Evolutionary conservation across 2,329 filamentous ascomycete genomes (phyloP), one percentile per base, ranked within the genome.

Genomic region (Lachnellula suecica): DNA sequence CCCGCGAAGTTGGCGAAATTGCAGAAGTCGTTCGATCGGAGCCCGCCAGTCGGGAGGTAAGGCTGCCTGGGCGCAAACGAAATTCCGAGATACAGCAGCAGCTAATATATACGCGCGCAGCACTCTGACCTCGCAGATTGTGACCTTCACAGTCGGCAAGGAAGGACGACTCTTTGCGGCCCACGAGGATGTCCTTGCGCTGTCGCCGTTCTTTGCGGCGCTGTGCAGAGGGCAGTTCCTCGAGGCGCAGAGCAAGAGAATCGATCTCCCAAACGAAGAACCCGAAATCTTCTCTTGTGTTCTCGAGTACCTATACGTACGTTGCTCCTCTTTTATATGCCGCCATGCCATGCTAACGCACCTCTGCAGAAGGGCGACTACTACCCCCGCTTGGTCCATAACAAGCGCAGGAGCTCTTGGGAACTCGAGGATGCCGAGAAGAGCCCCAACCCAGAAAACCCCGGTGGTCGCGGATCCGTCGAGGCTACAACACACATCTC

Each of bases 261-360:
- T 96, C 68, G 80, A 87, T 47, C 82, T 96, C 2, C 87, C 90
- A 1, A 84, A 93, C 54, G 92, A 96, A 71, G 87, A 92, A 62
- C 91, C 92, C 19, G 91, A 96, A 69, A 87, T 96, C 65, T 92
- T 97, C 71, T 95, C 90, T 7, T 91, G 88, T 5, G 80, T 97
- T 10, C 84, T 97, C 51, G 92, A 97, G 68, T 96, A 88, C 63
- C 83, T 97, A 51, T 68, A 68, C 60, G 49, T 51, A 42, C 43
- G 49, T 37, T 24, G 8, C 13, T 34, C 5, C 34, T 27, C 17
- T 23, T 42, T 9, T 47, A 31, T 40, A 37, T 20, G 27, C 19
- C 11, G n/a, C 40, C 13, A 29, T 44, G 20, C 29, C 2, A 44
- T 44, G 29, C 24, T 13, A 24, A 37, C 17, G n/a, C 25, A n/a